Evolutionary conservation across 2,329 filamentous ascomycete species (phyloP), one percentile per base, ranked within the genome.

Genomic region (Microcyclosporella mali): DNA sequence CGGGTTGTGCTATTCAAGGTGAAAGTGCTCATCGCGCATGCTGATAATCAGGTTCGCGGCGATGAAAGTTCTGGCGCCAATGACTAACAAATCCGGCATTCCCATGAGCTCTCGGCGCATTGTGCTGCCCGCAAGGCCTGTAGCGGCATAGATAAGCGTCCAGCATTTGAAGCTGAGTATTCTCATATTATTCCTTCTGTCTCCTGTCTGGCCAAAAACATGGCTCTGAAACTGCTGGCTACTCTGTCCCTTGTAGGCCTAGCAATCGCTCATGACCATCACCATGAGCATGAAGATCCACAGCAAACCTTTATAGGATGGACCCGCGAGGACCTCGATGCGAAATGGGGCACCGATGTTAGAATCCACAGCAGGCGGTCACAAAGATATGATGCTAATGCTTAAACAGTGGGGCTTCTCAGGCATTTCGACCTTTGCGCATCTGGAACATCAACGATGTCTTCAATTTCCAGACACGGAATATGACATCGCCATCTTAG

Each of bases 401-500:
- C 16, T 16, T 32, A 12, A 30, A 10, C 47, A 61, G 56, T 63
- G 57, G 56, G 59, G 58, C 6, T 64, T 61, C 48, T 52, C 41
- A 43, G 62, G 62, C 29, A 64, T 64, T 34, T 60, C 53, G 30
- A 63, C 58, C 4, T 62, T 60, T 37, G 71, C 71, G 18, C 71
- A 74, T 55, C 59, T 74, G 6, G 68, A 67, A 11, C 69, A 74
- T 52, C 64, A 61, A 3, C 62, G 67, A 18, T 74, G 71, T 56
- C 61, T 74, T 36, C 71, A 67, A n/a, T 56, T 69, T 38, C 71
- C 71, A 7, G 58, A 61, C n/a, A 49, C 49, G 11, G 53, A 58
- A 36, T 73, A 66, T 47, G 71, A 74, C 44, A 72, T 94, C 65
- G 87, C 87, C 1, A 92, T 94, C 64, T 78, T 92, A 38, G 86